Base-by-base conservation (phyloP, 306 rosid species). In the Gynostemma pentaphyllum region DNA sequence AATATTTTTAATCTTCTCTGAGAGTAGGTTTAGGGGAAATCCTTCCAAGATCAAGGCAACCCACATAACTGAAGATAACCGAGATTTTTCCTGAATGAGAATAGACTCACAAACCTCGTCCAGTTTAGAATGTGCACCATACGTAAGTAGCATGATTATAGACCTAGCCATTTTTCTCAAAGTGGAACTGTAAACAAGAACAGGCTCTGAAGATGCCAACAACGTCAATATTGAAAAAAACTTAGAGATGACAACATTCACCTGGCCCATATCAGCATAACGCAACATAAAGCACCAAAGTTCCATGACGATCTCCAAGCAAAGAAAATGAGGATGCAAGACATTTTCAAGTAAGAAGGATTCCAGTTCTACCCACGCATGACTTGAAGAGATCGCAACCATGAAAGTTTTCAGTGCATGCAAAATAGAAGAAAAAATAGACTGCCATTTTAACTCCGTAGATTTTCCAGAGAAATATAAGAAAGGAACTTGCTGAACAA, bases 271-370 rank as follows among this genome's bases (percentile, higher is more conserved):
- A 74, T 88, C 95, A 15, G 88, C 85, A 82, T 84, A 69, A 59
- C 86, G 85, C 68, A 80, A 64, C 70, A 88, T 56, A 78, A 92
- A 92, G 77, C 98, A 79, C 95, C 95, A 85, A 71, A 89, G 88
- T 75, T 92, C 96, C 92, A 82, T 82, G 45, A 88, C 84, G 75
- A 92, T 73, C 69, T 88, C 96, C 88, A 79, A 68, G 81, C 96
- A 86, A 50, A 92, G 87, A 55, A 88, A 77, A 81, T 92, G 98
- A 54, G 98, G 96, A 80, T 92, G 98, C 75, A 86, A 84, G 45
- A 88, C 56, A 74, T 88, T 88, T 68, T 79, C 95, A 21, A 86
- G 81, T 69, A 91, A 81, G 76, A 91, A 80, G 66, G 79, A 77
- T 80, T 91, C 86, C 28, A 86, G 29, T 67, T 80, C 85, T 14